Conservation (phyloP, 2,329 filamentous ascomycete species). For the Colletotrichum sp. region DNA sequence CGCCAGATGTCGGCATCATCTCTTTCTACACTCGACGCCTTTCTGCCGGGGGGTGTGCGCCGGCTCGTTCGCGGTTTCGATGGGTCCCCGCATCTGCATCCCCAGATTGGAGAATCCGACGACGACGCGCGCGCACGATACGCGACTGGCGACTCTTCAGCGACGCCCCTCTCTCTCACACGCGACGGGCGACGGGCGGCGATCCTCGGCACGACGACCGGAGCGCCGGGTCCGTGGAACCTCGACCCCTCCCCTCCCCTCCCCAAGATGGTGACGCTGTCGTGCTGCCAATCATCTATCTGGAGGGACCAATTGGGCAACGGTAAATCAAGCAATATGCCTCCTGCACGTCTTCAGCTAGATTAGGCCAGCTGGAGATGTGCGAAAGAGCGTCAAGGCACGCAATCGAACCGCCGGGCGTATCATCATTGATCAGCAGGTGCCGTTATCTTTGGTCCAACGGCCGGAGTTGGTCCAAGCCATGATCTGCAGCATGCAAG, state of each 20-base stretch:
- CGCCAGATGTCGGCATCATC: neutral
- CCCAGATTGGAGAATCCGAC: neutral
- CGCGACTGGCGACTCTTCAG: conserved; percentile 1
- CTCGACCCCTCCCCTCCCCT: neutral
- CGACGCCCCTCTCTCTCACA: neutral
- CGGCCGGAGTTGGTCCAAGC: neutral
- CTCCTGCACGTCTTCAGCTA: conserved; percentile 4
- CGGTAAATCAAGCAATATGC: neutral
- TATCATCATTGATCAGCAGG: neutral
- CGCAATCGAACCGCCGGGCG: neutral
- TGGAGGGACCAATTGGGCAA: neutral
- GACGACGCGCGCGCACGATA: conserved; percentile 6
- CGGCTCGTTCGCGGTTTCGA: neutral
- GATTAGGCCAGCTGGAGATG: neutral
- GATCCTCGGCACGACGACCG: conserved; percentile 4
- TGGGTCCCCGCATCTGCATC: neutral
- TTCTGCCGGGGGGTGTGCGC: neutral
- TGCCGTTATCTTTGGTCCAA: neutral
- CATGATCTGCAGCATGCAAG: neutral
- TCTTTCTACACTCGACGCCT: neutral
- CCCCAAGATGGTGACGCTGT: neutral
- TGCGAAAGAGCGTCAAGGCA: neutral
- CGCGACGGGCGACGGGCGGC: conserved; percentile 11
- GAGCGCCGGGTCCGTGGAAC: conserved; percentile 16
- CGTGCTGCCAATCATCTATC: neutral